These are phyloP conservation scores for Paecilomyces variotii DNA, from an alignment of 2,329 filamentous ascomycete genomes.

Conservation along the genomic window DNA sequence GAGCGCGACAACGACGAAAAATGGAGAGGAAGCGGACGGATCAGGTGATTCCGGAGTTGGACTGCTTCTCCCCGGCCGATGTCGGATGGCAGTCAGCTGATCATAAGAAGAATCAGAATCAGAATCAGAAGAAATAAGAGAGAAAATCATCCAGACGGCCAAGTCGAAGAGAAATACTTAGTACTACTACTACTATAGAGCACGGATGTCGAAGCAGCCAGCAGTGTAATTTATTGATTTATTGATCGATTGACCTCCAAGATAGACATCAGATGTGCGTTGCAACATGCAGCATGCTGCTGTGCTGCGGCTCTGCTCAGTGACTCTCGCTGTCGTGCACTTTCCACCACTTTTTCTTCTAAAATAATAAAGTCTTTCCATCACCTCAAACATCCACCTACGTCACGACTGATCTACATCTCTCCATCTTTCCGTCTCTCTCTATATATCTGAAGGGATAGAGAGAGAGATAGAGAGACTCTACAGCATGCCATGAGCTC, in stretches of 20 bases:
- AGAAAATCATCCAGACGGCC: neutral
- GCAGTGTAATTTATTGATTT: neutral
- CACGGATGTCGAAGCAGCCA: neutral
- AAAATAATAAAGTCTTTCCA: neutral
- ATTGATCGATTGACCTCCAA: neutral
- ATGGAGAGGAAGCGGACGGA: slow-evolving; percentile 10
- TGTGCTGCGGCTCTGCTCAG: neutral
- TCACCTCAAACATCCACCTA: neutral
- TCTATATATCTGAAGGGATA: neutral
- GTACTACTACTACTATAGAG: too few species aligned
- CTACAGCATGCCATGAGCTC: slow-evolving; percentile 5
- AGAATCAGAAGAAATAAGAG: neutral
- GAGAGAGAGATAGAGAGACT: neutral
- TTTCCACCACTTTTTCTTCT: neutral
- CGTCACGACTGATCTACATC: neutral
- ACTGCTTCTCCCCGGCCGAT: slow-evolving; percentile 19
- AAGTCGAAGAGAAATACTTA: too few species aligned
- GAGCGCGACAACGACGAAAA: neutral
- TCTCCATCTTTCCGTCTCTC: neutral
- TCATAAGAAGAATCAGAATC: too few species aligned
- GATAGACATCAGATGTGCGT: neutral
- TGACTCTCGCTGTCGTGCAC: neutral
- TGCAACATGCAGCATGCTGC: neutral
- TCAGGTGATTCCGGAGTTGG: slow-evolving; percentile 19
- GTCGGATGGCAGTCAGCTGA: slow-evolving; percentile 6